Evolutionary conservation across 1,139 yeast species (phyloP).

Genomic region (Sugiyamaella pinicola): DNA sequence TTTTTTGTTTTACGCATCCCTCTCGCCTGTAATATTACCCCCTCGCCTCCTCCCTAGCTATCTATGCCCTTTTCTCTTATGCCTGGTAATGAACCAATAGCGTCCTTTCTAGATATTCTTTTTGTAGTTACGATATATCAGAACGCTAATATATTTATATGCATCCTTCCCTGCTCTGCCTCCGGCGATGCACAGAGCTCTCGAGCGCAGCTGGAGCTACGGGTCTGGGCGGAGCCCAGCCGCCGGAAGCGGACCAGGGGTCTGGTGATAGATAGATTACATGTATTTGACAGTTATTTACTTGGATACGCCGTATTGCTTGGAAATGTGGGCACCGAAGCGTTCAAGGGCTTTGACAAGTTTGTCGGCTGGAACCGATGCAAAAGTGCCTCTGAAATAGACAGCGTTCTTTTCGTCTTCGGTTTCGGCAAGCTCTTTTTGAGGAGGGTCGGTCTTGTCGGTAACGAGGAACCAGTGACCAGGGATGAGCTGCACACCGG

Average conservation of each 20-base stretch:
- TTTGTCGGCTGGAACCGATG: conserved; percentile 71
- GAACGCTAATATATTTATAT: conserved; percentile 7
- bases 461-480: conserved; percentile 82
- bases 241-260: too few species aligned
- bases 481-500: conserved; percentile 77
- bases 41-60: neutral
- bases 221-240: conserved; percentile 13
- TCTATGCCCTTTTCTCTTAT: neutral
- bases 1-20: neutral
- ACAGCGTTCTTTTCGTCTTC: conserved; percentile 45
- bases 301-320: conserved; percentile 40
- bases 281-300: conserved; percentile 3
- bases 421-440: conserved; percentile 35
- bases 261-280: conserved; percentile 6
- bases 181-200: neutral
- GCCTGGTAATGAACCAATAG: neutral
- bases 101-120: neutral
- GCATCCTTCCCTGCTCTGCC: too few species aligned
- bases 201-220: neutral
- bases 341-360: conserved; percentile 62
- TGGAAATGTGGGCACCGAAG: conserved; percentile 59
- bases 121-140: neutral
- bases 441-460: conserved; percentile 52
- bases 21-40: conserved; percentile 4
- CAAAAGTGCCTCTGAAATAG: conserved; percentile 90